Conservation (phyloP, 78 protist genomes). For the Dictyostelium capitatum region DNA sequence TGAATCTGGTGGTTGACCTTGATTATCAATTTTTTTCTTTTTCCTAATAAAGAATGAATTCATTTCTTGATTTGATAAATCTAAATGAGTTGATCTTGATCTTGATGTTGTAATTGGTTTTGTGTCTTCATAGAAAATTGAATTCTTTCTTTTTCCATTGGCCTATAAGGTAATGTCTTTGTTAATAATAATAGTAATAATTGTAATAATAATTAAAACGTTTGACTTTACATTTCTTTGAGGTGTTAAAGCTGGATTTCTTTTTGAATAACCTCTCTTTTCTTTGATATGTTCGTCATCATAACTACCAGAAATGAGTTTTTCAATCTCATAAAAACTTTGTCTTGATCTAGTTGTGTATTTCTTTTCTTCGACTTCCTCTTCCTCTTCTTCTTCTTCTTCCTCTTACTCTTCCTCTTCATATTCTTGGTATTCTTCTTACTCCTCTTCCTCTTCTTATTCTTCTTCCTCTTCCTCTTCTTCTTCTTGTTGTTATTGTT, state of each 20-base stretch:
- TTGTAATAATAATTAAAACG: not conserved
- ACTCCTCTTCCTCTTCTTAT: not conserved
- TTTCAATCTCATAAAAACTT: not conserved
- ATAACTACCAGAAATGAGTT: too few relatives aligned
- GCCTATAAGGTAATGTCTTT: too few relatives aligned
- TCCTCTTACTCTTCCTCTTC: constrained; percentile 28
- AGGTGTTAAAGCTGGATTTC: not conserved
- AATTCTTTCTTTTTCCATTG: not conserved
- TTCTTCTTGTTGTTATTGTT: not conserved
- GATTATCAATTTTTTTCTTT: not conserved
- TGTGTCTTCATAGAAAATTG: constrained; percentile 1
- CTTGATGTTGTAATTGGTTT: not conserved
- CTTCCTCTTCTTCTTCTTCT: constrained; percentile 15
- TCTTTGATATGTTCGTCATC: too few relatives aligned
- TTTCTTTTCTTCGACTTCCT: constrained; percentile 21
- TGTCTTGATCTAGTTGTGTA: constrained; percentile 39
- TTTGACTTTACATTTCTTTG: not conserved
- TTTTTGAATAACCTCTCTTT: not conserved
- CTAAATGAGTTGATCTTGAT: constrained; percentile 19
- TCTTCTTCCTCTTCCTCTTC: constrained; percentile 27
- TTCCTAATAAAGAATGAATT: not conserved
- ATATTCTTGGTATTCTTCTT: constrained; percentile 10
- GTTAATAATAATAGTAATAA: not conserved
- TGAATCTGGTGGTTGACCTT: not conserved
- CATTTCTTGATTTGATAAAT: not conserved